Percentiles rank a stretch among this genome's conserved stretches.
Conservation (phyloP, 1,284 basidiomycete genomes). For the Cryptococcus floricola region DNA sequence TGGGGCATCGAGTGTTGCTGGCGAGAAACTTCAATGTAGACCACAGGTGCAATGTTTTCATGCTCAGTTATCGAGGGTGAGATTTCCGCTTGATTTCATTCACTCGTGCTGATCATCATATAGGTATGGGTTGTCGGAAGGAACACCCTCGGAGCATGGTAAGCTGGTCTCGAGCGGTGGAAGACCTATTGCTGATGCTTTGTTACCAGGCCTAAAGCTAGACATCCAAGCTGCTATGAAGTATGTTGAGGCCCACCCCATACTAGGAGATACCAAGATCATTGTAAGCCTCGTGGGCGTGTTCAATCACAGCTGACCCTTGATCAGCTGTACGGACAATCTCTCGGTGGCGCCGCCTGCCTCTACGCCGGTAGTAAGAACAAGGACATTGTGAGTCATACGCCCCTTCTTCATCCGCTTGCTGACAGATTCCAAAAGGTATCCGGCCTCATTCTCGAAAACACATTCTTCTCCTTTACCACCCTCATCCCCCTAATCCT, state of each 20-base stretch:
- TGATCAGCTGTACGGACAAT: slow-evolving; percentile 73
- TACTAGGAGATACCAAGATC: slow-evolving; percentile 64
- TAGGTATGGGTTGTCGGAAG: slow-evolving; percentile 73
- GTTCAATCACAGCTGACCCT: neutral
- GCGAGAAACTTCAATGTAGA: slow-evolving; percentile 78
- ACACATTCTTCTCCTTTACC: slow-evolving; percentile 81
- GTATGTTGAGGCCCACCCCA: slow-evolving; percentile 66
- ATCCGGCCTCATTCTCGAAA: slow-evolving; percentile 69
- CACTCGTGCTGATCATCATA: slow-evolving; percentile 30
- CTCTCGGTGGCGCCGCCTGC: slow-evolving; percentile 91
- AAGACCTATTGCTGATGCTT: slow-evolving; percentile 6
- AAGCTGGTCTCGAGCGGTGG: slow-evolving; percentile 8
- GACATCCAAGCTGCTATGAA: slow-evolving; percentile 72
- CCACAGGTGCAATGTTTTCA: slow-evolving; percentile 58
- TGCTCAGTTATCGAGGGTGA: slow-evolving; percentile 47
- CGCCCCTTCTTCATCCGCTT: neutral
- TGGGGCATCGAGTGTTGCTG: slow-evolving; percentile 79
- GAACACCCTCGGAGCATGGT: slow-evolving; percentile 77
- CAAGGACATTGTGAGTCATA: slow-evolving; percentile 58
- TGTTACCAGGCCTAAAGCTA: slow-evolving; percentile 60
- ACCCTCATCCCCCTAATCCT: slow-evolving; percentile 74
- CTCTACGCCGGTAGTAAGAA: slow-evolving; percentile 82
- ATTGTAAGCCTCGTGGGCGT: slow-evolving; percentile 47
- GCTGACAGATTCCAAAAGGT: slow-evolving; percentile 48
- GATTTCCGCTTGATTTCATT: neutral